These are phyloP conservation scores for Spencermartinsiella europaea DNA, from an alignment of 805 yeast genomes.

Conservation along the genomic window DNA sequence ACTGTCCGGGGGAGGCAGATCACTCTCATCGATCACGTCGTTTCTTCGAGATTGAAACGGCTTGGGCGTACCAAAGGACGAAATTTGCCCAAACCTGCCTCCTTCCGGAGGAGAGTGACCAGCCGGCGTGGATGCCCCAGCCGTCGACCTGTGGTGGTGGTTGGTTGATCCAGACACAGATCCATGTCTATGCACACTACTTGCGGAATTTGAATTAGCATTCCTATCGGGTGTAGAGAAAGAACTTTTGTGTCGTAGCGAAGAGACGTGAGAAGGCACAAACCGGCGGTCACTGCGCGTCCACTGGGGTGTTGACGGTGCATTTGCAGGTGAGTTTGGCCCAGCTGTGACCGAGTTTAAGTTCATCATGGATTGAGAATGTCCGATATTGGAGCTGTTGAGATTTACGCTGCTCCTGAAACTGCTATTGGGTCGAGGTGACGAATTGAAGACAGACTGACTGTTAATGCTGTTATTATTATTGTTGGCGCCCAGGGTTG, in stretches of 20 bases:
- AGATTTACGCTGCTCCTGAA: too few relatives aligned
- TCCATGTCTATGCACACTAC: neutral
- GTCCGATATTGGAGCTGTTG: neutral
- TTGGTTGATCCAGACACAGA: neutral
- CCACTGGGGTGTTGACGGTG: conserved; percentile 11
- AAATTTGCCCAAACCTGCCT: conserved; percentile 4
- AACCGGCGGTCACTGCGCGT: conserved; percentile 8
- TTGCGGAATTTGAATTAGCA: neutral
- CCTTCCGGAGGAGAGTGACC: neutral
- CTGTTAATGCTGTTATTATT: conserved; percentile 1
- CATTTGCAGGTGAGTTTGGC: neutral
- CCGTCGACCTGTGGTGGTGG: too few relatives aligned
- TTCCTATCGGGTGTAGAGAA: conserved; percentile 11
- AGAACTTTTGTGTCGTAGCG: conserved; percentile 8
- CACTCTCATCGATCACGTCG: conserved; percentile 18
- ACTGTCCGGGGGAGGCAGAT: conserved; percentile 20
- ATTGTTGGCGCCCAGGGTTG: neutral
- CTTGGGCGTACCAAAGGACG: conserved; percentile 27
- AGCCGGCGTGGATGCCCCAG: neutral
- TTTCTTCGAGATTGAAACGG: conserved; percentile 18
- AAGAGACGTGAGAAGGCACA: conserved; percentile 12
- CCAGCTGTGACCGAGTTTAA: too few relatives aligned
- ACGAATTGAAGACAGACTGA: neutral
- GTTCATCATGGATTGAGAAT: conserved; percentile 6
- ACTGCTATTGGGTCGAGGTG: too few relatives aligned